Percentiles rank a stretch among this genome's conserved stretches.
These are phyloP conservation scores for Funneliformis geosporum DNA, from an alignment of 192 early-diverging fungal genomes.

Conservation along the genomic window DNA sequence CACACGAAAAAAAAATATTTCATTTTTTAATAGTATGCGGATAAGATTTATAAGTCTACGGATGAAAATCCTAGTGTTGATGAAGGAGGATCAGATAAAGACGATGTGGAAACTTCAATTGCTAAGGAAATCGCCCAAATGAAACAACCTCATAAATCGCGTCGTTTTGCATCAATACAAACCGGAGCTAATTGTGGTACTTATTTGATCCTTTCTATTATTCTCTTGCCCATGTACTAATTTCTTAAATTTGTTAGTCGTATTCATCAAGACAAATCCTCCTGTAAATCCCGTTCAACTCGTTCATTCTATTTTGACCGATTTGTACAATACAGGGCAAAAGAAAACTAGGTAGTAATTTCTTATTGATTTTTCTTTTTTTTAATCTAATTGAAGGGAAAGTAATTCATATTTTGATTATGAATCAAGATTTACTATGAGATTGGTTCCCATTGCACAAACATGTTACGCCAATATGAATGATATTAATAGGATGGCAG, in stretches of 20 bases:
- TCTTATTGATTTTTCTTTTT: neutral
- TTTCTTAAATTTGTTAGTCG: constrained; percentile 36
- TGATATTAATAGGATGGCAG: constrained; percentile 49
- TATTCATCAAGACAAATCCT: constrained; percentile 50
- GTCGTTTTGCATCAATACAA: constrained; percentile 49
- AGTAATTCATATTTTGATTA: neutral
- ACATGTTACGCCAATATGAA: constrained; percentile 52
- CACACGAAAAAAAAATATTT: neutral
- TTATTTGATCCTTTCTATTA: constrained; percentile 8
- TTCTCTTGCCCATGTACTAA: neutral
- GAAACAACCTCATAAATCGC: constrained; percentile 47
- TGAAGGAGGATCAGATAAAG: constrained; percentile 25
- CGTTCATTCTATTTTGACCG: constrained; percentile 39
- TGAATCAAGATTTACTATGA: constrained; percentile 46
- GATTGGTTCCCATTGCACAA: constrained; percentile 55
- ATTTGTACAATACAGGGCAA: constrained; percentile 39
- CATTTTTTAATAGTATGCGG: constrained; percentile 37
- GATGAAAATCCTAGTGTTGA: neutral
- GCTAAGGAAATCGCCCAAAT: constrained; percentile 53
- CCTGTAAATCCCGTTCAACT: constrained; percentile 49
- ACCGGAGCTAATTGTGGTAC: constrained; percentile 57
- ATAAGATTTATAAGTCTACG: constrained; percentile 36
- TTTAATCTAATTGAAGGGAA: neutral
- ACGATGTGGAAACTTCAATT: constrained; percentile 54
- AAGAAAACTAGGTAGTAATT: constrained; percentile 45